phyloP scores from a whole-genome alignment of 2,329 filamentous ascomycete species.

The Colletotrichum aenigma region DNA sequence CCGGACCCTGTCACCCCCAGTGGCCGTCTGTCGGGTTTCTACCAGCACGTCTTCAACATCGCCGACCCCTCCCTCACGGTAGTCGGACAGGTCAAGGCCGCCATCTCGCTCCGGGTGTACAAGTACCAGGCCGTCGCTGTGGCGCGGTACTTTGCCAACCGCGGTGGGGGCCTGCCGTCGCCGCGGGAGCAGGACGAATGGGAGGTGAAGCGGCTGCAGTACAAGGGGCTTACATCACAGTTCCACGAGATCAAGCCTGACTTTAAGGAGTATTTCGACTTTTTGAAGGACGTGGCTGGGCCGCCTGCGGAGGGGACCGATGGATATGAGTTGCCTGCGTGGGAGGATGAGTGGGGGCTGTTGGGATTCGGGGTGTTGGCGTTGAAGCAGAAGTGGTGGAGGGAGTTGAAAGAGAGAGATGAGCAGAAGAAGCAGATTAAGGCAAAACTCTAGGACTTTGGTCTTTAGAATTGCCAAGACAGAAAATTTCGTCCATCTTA shows the following conservation, averaged over 20 bases:
- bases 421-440: slow-evolving; percentile 9
- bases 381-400: slow-evolving; percentile 32
- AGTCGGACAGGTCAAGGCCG: slow-evolving; percentile 36
- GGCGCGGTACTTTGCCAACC: slow-evolving; percentile 37
- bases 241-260: slow-evolving; percentile 36
- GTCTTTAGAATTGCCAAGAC: background rate
- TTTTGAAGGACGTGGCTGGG: slow-evolving; percentile 43
- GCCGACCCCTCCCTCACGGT: slow-evolving; percentile 36
- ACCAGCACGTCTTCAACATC: slow-evolving; percentile 38
- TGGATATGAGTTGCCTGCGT: slow-evolving; percentile 43
- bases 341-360: slow-evolving; percentile 42
- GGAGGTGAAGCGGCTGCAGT: slow-evolving; percentile 32
- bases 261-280: slow-evolving; percentile 42
- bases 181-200: slow-evolving; percentile 33
- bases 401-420: slow-evolving; percentile 28
- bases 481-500: rapidly evolving
- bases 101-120: slow-evolving; percentile 40
- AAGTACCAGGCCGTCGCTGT: slow-evolving; percentile 42
- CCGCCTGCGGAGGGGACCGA: slow-evolving; percentile 39
- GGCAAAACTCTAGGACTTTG: background rate
- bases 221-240: slow-evolving; percentile 30
- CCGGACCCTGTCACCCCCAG: slow-evolving; percentile 26
- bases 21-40: slow-evolving; percentile 34
- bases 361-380: slow-evolving; percentile 32
- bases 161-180: slow-evolving; percentile 28